Evolutionary conservation across 208 protist genomes (phyloP), one percentile per base, ranked within the genome.

Genomic region (Crithidia sp.): DNA sequence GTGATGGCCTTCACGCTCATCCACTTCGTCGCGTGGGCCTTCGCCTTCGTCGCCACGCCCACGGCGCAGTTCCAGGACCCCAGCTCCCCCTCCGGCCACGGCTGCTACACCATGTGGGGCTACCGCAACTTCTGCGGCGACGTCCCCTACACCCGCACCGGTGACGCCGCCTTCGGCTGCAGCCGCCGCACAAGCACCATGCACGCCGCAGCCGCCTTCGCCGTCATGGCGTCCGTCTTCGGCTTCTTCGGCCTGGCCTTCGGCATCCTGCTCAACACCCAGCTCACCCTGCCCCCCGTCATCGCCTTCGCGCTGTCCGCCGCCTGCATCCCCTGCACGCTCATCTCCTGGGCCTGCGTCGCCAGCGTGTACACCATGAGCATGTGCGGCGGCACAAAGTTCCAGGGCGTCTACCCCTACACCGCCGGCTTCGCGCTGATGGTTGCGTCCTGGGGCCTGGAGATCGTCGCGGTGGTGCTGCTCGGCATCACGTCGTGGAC

Each of bases 31-130:
- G 72, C 67, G 57, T 81, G 84, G 53, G 70, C 81, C 36, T 82
- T 79, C 60, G 72, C 81, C 56, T 50, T 79, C 49, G 69, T 86
- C 49, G 84, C 72, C 39, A 86, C 80, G 58, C 70, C 77, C 19
- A 81, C 70, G 40, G 73, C 73, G 45, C 75, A 79, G 76, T 79
- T 79, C 61, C 61, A 60, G 43, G 43, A 55, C 60, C 67, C 44
- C 50, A 8, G 36, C 6, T 47, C 58, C 41, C 39, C 60, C 17
- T 57, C 69, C 28, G 39, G 37, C 56, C 28, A 52, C 67, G 59
- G 54, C 45, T 90, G 85, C 76, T 73, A 77, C 69, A 90, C 82
- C 14, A 57, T 85, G 61, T 90, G 81, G 81, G 85, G 82, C 53
- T 67, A 72, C 37, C 84, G 80, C 55, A 44, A 37, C 12, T 65